Base-by-base conservation (phyloP, 768 basidiomycete genomes). In the Psilocybe azurescens region DNA sequence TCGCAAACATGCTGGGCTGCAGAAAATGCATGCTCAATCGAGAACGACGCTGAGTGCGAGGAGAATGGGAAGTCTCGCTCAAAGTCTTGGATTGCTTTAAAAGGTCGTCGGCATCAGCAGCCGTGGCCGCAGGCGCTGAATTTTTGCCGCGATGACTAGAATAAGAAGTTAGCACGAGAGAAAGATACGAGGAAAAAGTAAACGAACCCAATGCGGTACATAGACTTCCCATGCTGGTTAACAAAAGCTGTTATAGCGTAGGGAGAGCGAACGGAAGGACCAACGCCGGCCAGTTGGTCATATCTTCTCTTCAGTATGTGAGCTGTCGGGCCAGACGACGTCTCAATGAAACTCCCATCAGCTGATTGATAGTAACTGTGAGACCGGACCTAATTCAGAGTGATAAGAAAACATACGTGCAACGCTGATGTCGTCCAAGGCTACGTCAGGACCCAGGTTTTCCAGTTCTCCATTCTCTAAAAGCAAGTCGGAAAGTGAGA, bases 161-260 rank as follows among this genome's bases (percentile, higher is more conserved):
- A 52, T 53, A 49, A 48, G 46, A 36, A 56, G 52, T 56, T 20
- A 59, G 54, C 58, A 8, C 53, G 32, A 50, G 58, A 44, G 51
- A 16, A 24, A 30, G 13, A 48, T 46, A 46, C 46, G 36, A 56
- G 61, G 29, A 56, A 36, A n/a, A 53, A 41, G 29, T 18, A 62
- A 46, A 83, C 88, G 74, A 62, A 93, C 91, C 90, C 87, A 49
- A 95, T 83, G 53, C 93, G 89, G 75, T 81, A 93, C 81, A 90
- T 86, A 71, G 83, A 81, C 68, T 86, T 87, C 56, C 93, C 93
- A 74, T 91, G 87, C 70, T 93, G 90, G 70, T 91, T 93, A 52
- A 90, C 83, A 68, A 91, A 88, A 7, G 88, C 88, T n/a, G 91
- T 93, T 67, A 93, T 91, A 41, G 87, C 87, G 70, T 89, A 94